These are phyloP conservation scores for Melocanna baccifera DNA, from an alignment of 176 grass and related monocot species.

Conservation along the genomic window DNA sequence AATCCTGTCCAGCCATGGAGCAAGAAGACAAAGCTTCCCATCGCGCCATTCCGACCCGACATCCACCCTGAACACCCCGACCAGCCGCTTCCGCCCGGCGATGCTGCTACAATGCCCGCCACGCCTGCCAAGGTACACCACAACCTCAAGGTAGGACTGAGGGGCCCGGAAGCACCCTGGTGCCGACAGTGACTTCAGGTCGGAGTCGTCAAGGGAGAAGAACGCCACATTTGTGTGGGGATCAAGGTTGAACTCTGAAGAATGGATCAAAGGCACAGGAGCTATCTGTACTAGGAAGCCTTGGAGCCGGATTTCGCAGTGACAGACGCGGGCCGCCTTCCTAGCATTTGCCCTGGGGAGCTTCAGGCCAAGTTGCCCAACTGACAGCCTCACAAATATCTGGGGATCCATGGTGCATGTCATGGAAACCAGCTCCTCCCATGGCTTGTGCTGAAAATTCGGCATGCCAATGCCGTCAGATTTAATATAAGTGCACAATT, in stretches of 20 bases:
- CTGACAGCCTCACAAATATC: constrained; percentile 49
- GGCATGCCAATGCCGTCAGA: background rate
- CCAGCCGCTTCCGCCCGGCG: constrained; percentile 38
- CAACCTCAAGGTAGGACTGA: constrained; percentile 47
- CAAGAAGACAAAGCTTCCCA: constrained; percentile 55
- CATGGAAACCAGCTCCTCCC: background rate
- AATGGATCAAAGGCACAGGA: constrained; percentile 46
- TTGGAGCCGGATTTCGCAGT: constrained; percentile 68
- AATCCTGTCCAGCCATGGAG: constrained; percentile 69
- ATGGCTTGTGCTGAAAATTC: constrained; percentile 28
- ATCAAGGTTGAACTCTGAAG: constrained; percentile 45
- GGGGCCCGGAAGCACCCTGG: constrained; percentile 50
- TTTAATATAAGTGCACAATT: background rate
- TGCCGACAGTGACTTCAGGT: constrained; percentile 37
- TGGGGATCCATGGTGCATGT: constrained; percentile 68
- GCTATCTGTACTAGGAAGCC: constrained; percentile 55
- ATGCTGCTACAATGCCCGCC: constrained; percentile 33
- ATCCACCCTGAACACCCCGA: constrained; percentile 68
- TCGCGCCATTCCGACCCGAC: constrained; percentile 49
- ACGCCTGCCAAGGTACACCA: constrained; percentile 39
- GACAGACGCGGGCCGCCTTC: constrained; percentile 40
- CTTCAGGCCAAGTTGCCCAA: constrained; percentile 69
- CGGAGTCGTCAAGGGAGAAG: constrained; percentile 80
- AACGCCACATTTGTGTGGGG: constrained; percentile 50
- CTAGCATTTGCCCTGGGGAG: constrained; percentile 22